Percentiles rank a stretch among this genome's conserved stretches.
phyloP scores from a whole-genome alignment of 495 filamentous ascomycete species.

The Penicillium egyptiacum region DNA sequence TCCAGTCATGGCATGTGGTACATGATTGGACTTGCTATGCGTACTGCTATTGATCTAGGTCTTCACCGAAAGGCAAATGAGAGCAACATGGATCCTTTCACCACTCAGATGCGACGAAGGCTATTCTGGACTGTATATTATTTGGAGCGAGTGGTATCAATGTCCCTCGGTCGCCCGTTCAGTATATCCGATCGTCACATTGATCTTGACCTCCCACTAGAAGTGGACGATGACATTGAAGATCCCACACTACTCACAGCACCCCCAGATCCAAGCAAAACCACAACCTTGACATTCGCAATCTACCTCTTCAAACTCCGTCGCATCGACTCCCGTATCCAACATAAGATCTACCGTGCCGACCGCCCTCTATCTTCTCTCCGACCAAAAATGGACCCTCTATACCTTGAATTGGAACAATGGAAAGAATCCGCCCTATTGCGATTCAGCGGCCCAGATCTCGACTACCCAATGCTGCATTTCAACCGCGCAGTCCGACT shows the following conservation, averaged over 20 bases:
- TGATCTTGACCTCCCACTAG: conserved; percentile 49
- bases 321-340: conserved; percentile 53
- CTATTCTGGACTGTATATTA: conserved; percentile 58
- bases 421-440: conserved; percentile 49
- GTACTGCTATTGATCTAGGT: conserved; percentile 54
- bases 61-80: conserved; percentile 53
- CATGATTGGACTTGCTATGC: conserved; percentile 57
- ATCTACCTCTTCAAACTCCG: conserved; percentile 53
- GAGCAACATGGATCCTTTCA: conserved; percentile 46
- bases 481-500: conserved; percentile 53
- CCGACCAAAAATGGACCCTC: conserved; percentile 48
- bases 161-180: conserved; percentile 52
- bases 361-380: conserved; percentile 48
- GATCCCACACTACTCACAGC: conserved; percentile 43
- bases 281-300: conserved; percentile 48
- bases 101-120: conserved; percentile 48
- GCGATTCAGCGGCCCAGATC: conserved; percentile 40
- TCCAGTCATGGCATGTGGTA: conserved; percentile 58
- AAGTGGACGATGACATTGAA: conserved; percentile 48
- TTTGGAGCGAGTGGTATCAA: conserved; percentile 50
- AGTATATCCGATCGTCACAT: conserved; percentile 55
- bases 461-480: conserved; percentile 53
- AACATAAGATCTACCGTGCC: conserved; percentile 55
- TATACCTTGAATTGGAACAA: conserved; percentile 51
- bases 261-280: conserved; percentile 32